phyloP scores from a whole-genome alignment of 1,284 basidiomycete genomes.

The Rhodofomes roseus region DNA sequence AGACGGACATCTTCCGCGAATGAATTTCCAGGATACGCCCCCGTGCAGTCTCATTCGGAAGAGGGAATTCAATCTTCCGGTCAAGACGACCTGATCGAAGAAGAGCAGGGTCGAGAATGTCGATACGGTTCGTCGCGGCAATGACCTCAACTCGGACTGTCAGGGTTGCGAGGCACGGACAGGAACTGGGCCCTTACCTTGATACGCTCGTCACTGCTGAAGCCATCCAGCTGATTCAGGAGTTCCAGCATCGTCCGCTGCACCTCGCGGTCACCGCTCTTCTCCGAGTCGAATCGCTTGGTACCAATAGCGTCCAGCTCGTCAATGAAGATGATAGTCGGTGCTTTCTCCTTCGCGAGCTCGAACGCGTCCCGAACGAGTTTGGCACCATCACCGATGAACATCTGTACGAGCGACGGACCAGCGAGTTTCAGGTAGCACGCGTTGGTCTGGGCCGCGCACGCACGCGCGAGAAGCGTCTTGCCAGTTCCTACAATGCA shows the following conservation, averaged over 20 bases:
- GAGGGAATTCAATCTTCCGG: slow-evolving; percentile 79
- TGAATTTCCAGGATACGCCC: slow-evolving; percentile 78
- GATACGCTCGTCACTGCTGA: slow-evolving; percentile 91
- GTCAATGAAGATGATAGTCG: slow-evolving; percentile 81
- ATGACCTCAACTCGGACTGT: slow-evolving; percentile 70
- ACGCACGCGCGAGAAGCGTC: slow-evolving; percentile 74
- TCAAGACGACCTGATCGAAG: slow-evolving; percentile 76
- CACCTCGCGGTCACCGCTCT: slow-evolving; percentile 77
- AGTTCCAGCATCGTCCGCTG: slow-evolving; percentile 81
- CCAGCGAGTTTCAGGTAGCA: slow-evolving; percentile 81
- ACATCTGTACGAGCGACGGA: slow-evolving; percentile 80
- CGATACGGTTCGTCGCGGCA: slow-evolving; percentile 97
- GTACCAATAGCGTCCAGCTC: slow-evolving; percentile 81
- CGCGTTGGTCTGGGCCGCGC: slow-evolving; percentile 79
- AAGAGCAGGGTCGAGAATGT: slow-evolving; percentile 86
- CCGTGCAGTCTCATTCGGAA: slow-evolving; percentile 72
- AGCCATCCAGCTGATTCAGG: slow-evolving; percentile 75
- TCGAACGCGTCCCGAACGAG: slow-evolving; percentile 77
- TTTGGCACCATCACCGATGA: slow-evolving; percentile 81
- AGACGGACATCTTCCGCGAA: slow-evolving; percentile 90
- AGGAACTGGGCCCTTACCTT: slow-evolving; percentile 55
- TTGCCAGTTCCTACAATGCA: slow-evolving; percentile 62
- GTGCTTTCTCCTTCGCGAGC: slow-evolving; percentile 75
- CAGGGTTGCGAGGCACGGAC: slow-evolving; percentile 2
- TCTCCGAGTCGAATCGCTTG: slow-evolving; percentile 79